Percentiles rank a stretch among this genome's conserved stretches.
These are phyloP conservation scores for Posidonia australis DNA, from an alignment of 106 monocot species.

Conservation along the genomic window DNA sequence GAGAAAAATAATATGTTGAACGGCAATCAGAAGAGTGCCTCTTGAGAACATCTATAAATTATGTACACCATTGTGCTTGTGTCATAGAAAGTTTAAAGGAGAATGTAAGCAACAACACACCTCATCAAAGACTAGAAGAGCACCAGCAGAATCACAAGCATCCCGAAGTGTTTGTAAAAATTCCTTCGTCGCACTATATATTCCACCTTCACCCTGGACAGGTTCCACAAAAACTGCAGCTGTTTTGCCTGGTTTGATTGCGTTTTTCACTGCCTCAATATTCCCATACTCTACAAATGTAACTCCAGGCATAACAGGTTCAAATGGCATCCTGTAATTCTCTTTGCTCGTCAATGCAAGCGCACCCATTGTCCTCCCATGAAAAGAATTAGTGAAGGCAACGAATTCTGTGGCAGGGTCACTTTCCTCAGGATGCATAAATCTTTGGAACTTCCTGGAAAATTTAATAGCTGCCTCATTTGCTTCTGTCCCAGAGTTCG, in stretches of 20 bases:
- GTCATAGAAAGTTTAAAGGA: not conserved
- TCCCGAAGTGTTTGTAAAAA: slow-evolving; percentile 45
- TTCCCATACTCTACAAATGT: slow-evolving; percentile 79
- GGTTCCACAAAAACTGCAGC: slow-evolving; percentile 99
- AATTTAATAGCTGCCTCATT: slow-evolving; percentile 98
- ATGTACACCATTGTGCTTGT: too few species aligned
- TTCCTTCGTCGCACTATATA: slow-evolving; percentile 65
- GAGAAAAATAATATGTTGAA: too few species aligned
- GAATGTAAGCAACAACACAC: slow-evolving; percentile 20
- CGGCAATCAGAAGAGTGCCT: too few species aligned
- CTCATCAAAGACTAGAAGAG: slow-evolving; percentile 91
- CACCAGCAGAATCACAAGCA: slow-evolving; percentile 64
- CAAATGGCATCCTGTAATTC: slow-evolving; percentile 74
- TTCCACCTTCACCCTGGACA: slow-evolving; percentile 96
- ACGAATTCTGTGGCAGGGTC: slow-evolving; percentile 59
- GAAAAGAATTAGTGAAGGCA: slow-evolving; percentile 75
- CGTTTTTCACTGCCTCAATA: slow-evolving; percentile 35
- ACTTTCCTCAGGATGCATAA: slow-evolving; percentile 13
- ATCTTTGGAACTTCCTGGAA: slow-evolving; percentile 71
- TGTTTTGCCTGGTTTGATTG: slow-evolving; percentile 46
- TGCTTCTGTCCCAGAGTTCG: slow-evolving; percentile 97
- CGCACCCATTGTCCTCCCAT: slow-evolving; percentile 90
- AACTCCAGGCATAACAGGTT: slow-evolving; percentile 89
- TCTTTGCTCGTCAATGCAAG: slow-evolving; percentile 88
- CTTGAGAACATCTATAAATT: too few species aligned